Evolutionary conservation across 495 filamentous ascomycete species (phyloP).

Genomic region (Aspergillus panamensis): DNA sequence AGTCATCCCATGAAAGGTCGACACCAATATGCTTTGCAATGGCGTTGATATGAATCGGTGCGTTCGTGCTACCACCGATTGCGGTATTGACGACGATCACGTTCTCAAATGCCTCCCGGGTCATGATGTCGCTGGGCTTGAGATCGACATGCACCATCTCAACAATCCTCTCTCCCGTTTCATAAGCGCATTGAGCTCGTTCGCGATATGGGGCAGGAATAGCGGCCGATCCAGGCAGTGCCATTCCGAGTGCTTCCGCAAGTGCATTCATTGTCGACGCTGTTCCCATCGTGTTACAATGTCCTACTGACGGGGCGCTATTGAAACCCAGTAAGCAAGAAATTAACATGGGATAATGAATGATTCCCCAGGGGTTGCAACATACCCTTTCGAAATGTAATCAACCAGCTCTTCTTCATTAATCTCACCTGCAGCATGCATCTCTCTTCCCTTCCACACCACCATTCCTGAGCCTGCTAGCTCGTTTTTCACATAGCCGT

Average conservation of each 20-base stretch:
- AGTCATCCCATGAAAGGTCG: slow-evolving; percentile 49
- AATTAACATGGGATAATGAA: background rate
- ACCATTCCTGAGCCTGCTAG: slow-evolving; percentile 47
- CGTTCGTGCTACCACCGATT: slow-evolving; percentile 55
- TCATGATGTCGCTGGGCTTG: slow-evolving; percentile 56
- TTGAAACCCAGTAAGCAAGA: slow-evolving; percentile 11
- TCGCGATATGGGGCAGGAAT: slow-evolving; percentile 54
- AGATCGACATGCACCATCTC: slow-evolving; percentile 53
- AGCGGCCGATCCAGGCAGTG: slow-evolving; percentile 51
- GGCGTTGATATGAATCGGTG: slow-evolving; percentile 53
- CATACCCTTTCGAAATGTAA: slow-evolving; percentile 46
- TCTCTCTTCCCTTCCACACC: slow-evolving; percentile 51
- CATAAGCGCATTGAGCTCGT: slow-evolving; percentile 50
- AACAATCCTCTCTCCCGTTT: slow-evolving; percentile 51
- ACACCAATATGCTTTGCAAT: slow-evolving; percentile 54
- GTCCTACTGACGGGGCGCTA: slow-evolving; percentile 49
- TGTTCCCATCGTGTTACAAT: slow-evolving; percentile 58
- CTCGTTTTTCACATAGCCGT: slow-evolving; percentile 44
- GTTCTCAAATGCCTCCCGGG: slow-evolving; percentile 53
- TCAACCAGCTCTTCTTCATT: slow-evolving; percentile 47
- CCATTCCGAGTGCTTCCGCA: slow-evolving; percentile 55
- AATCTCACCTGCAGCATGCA: slow-evolving; percentile 51
- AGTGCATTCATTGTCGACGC: slow-evolving; percentile 58
- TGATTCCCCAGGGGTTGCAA: background rate
- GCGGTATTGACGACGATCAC: slow-evolving; percentile 52